A percentile compares a stretch with the other conserved stretches of the same genome.
Evolutionary conservation across 164 flowering plant genomes (phyloP).

Genomic region (Macadamia integrifolia): DNA sequence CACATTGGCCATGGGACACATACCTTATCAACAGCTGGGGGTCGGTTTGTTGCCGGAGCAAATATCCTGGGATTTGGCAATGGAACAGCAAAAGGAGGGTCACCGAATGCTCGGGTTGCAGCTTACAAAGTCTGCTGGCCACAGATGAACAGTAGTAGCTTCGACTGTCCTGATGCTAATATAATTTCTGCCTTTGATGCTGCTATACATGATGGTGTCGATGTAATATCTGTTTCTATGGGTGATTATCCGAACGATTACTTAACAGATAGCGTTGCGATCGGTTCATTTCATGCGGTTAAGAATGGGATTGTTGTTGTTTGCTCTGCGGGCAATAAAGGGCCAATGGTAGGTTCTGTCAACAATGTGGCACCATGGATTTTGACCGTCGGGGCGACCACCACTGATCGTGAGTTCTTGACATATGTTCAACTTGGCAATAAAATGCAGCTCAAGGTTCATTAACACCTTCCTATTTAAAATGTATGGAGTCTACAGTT

Average conservation of each 20-base stretch:
- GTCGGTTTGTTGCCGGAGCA: conserved; percentile 8
- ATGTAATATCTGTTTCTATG: conserved; percentile 20
- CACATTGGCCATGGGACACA: conserved; percentile 20
- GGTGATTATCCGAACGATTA: neutral
- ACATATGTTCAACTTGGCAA: conserved; percentile 15
- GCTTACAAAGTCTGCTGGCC: conserved; percentile 26
- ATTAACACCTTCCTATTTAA: no score
- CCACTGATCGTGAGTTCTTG: conserved; percentile 12
- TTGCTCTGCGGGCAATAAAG: conserved; percentile 15
- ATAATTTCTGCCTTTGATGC: conserved; percentile 19
- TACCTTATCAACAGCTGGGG: conserved; percentile 19
- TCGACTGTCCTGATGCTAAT: conserved; percentile 13
- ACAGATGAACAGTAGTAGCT: neutral
- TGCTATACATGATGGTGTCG: conserved; percentile 27
- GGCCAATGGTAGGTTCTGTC: conserved; percentile 2
- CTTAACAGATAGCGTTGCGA: conserved; percentile 6
- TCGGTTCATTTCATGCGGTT: conserved; percentile 25
- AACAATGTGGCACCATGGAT: conserved; percentile 25
- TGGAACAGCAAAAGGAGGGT: conserved; percentile 18
- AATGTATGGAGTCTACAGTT: no score
- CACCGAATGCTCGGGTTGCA: conserved; percentile 19
- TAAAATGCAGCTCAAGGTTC: conserved; percentile 7
- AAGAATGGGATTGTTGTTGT: conserved; percentile 19
- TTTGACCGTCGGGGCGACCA: conserved; percentile 21
- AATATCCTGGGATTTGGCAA: conserved; percentile 8